Conservation (phyloP, 768 basidiomycete genomes). For the Suillus alpinus region DNA sequence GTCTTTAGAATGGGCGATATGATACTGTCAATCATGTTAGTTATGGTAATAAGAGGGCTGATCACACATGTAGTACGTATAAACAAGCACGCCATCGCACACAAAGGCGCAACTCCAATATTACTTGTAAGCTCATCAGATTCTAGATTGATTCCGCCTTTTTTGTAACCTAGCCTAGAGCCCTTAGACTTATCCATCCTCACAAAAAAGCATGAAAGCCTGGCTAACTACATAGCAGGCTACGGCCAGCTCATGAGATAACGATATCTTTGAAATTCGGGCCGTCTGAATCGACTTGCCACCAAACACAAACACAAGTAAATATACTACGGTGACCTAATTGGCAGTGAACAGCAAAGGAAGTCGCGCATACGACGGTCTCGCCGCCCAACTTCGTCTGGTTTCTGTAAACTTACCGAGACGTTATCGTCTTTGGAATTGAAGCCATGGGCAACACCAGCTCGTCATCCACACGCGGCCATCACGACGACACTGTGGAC, state of each 20-base stretch:
- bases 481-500: conserved; percentile 83
- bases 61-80: neutral
- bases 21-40: neutral
- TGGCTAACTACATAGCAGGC: neutral
- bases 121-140: neutral
- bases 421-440: conserved; percentile 2
- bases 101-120: neutral
- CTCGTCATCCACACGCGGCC: conserved; percentile 69
- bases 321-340: conserved; percentile 13
- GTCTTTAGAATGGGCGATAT: neutral
- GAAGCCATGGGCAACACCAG: conserved; percentile 75
- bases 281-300: conserved; percentile 1
- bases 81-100: neutral
- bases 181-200: neutral
- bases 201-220: neutral
- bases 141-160: neutral
- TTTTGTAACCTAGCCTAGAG: too few species aligned
- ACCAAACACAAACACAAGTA: conserved; percentile 9
- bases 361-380: conserved; percentile 4
- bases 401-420: neutral
- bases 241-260: neutral
- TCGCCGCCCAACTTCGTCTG: neutral
- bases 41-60: neutral
- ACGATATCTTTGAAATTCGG: neutral
- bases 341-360: conserved; percentile 3